Evolutionary conservation across 1,139 yeast genomes (phyloP).

Genomic region (Sugiyamaella novakii): DNA sequence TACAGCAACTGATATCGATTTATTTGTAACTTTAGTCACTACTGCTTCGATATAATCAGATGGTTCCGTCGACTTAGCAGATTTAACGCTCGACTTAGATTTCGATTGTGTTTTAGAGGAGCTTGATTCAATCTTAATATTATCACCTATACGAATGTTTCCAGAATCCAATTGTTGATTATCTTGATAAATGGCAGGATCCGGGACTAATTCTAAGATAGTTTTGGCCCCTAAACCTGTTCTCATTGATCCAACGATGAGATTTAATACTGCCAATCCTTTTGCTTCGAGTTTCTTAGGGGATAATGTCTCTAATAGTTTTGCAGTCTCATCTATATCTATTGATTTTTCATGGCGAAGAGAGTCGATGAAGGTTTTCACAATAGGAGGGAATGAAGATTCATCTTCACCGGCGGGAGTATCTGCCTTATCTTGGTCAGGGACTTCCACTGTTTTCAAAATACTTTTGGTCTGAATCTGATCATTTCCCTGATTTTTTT

Average conservation of each 20-base stretch:
- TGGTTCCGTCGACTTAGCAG: slow-evolving; percentile 34
- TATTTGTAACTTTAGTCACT: slow-evolving; percentile 52
- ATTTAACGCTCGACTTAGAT: slow-evolving; percentile 22
- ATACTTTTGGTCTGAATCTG: too few species aligned
- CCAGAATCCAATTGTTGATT: slow-evolving; percentile 54
- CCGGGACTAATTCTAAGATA: slow-evolving; percentile 65
- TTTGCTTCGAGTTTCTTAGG: slow-evolving; percentile 65
- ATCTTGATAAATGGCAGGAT: slow-evolving; percentile 52
- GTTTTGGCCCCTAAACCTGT: slow-evolving; percentile 84
- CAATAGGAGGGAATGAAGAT: slow-evolving; percentile 5
- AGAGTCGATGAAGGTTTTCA: slow-evolving; percentile 24
- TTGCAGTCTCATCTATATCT: slow-evolving; percentile 40
- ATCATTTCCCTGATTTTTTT: too few species aligned
- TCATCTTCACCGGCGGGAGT: too few species aligned
- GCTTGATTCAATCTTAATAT: slow-evolving; percentile 43
- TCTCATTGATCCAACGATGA: slow-evolving; percentile 59
- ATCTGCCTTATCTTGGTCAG: too few species aligned
- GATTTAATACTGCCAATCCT: slow-evolving; percentile 76
- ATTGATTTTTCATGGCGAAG: slow-evolving; percentile 31
- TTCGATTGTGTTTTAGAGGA: slow-evolving; percentile 22
- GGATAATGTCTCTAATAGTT: slow-evolving; percentile 45
- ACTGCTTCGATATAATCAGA: slow-evolving; percentile 59
- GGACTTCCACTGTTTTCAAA: too few species aligned
- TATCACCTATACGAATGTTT: slow-evolving; percentile 75
- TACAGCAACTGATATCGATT: slow-evolving; percentile 58